phyloP scores from a whole-genome alignment of 176 grass and related monocot genomes.

The Oryza glumipatula region DNA sequence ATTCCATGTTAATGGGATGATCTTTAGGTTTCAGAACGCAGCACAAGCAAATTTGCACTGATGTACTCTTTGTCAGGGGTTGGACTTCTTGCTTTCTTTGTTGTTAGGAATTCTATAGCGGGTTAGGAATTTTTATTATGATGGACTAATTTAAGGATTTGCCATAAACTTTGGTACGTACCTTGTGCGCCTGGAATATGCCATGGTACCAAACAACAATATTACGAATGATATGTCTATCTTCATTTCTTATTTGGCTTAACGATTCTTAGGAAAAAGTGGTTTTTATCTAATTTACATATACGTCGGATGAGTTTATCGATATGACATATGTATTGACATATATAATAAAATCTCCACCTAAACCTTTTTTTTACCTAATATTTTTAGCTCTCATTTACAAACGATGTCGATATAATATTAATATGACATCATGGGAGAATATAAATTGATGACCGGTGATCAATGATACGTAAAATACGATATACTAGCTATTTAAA shows the following conservation, averaged over 20 bases:
- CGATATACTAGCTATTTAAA: too few relatives aligned
- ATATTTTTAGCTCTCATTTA: too few relatives aligned
- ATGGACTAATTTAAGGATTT: constrained; percentile 30
- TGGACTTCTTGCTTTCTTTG: constrained; percentile 24
- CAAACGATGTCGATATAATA: too few relatives aligned
- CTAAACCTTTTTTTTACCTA: too few relatives aligned
- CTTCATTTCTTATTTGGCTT: constrained; percentile 5
- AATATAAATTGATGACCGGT: too few relatives aligned
- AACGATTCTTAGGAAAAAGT: background rate
- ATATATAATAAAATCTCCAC: too few relatives aligned
- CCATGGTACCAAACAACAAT: constrained; percentile 25
- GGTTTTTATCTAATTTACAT: too few relatives aligned
- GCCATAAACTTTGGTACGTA: constrained; percentile 20
- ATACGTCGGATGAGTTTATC: too few relatives aligned
- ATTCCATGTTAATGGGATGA: constrained; percentile 43
- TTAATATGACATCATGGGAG: too few relatives aligned
- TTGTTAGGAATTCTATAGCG: constrained; percentile 33
- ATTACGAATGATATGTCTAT: background rate
- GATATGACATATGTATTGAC: too few relatives aligned
- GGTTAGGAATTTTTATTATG: too few relatives aligned
- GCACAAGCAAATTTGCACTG: constrained; percentile 28
- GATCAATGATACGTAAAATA: too few relatives aligned
- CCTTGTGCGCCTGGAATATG: constrained; percentile 29
- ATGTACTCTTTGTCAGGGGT: constrained; percentile 26
- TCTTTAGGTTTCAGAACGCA: constrained; percentile 45